Evolutionary conservation across 148 eudicot genomes (phyloP), one percentile per base, ranked within the genome.

Genomic region (Beta vulgaris): DNA sequence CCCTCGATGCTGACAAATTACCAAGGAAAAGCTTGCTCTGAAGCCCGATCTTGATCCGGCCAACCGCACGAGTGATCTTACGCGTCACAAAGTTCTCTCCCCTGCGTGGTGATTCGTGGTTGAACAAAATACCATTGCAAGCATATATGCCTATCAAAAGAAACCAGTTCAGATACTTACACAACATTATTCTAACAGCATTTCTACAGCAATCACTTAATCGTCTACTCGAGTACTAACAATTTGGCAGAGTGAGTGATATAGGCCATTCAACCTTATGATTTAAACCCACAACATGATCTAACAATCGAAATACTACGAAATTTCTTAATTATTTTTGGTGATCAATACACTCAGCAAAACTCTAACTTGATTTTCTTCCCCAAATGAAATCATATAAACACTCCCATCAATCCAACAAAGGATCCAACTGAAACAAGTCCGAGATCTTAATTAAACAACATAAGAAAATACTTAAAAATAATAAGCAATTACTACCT

Each of bases 51-150:
- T 91, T 92, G 86, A 96, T 96, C 81, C 98, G 75, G 7, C 98
- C 99, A 28, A 95, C 90, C 3, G 94, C 97, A 74, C 97, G 79
- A 0, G 97, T 95, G 82, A 95, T 96, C 88, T 96, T 96, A 73
- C 99, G 81, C 51, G 98, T 96, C 83, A 96, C 98, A 68, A 96
- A 96, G 79, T 91, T 92, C 82, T 92, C 98, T 21, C 99, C 99
- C 59, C 99, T 83, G 15, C 98, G 76, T 0, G 99, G 98, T n/a
- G 91, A 89, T 55, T 92, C 98, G 48, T 96, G 99, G 76, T 96
- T 96, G 80, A 96, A 92, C 59, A 91, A 78, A 59, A 96, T 91
- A 12, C 98, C 98, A 36, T 96, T 96, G 83, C 99, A 92, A 34
- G 98, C 98, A 62, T 73, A 96, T 19, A 96, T 80, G 25, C 82